Evolutionary conservation across 768 basidiomycete genomes (phyloP).

Genomic region (Cubamyces lactineus): DNA sequence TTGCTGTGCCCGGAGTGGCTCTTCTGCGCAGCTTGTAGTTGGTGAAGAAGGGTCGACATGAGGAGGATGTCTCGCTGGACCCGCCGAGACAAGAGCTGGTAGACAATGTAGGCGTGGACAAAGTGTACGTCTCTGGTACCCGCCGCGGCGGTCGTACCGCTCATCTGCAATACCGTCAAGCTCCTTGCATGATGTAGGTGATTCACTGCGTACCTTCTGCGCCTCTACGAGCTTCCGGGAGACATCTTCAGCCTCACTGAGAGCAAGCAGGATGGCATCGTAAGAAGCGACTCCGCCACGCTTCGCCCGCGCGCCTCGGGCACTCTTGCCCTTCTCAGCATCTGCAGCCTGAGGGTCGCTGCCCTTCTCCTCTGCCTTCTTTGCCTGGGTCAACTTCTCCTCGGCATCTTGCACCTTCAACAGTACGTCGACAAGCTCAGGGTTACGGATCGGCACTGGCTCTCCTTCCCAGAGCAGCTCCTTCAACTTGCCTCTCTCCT

Average conservation of each 20-base stretch:
- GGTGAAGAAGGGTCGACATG: slow-evolving; percentile 59
- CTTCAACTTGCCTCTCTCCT: slow-evolving; percentile 56
- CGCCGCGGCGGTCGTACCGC: slow-evolving; percentile 45
- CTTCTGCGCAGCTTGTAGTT: slow-evolving; percentile 29
- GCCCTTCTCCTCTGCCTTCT: slow-evolving; percentile 27
- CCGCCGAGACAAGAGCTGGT: slow-evolving; percentile 84
- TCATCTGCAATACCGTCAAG: slow-evolving; percentile 34
- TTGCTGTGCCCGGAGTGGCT: slow-evolving; percentile 18
- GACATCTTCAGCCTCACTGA: slow-evolving; percentile 90
- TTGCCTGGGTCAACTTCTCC: slow-evolving; percentile 50
- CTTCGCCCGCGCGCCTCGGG: slow-evolving; percentile 54
- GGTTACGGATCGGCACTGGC: slow-evolving; percentile 83
- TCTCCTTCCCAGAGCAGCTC: slow-evolving; percentile 79
- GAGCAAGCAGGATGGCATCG: slow-evolving; percentile 78
- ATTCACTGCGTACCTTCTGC: slow-evolving; percentile 63
- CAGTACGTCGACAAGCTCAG: slow-evolving; percentile 88
- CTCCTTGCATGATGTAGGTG: too few relatives aligned
- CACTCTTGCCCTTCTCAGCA: slow-evolving; percentile 40
- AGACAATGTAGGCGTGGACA: slow-evolving; percentile 84
- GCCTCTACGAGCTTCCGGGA: slow-evolving; percentile 79
- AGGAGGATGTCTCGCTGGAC: slow-evolving; percentile 89
- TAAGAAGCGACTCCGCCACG: slow-evolving; percentile 83
- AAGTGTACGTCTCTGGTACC: slow-evolving; percentile 77
- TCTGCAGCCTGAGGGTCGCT: slow-evolving; percentile 37
- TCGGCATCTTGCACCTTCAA: slow-evolving; percentile 83